phyloP scores from a whole-genome alignment of 148 eudicot species.

The Vaccinium macrocarpon region DNA sequence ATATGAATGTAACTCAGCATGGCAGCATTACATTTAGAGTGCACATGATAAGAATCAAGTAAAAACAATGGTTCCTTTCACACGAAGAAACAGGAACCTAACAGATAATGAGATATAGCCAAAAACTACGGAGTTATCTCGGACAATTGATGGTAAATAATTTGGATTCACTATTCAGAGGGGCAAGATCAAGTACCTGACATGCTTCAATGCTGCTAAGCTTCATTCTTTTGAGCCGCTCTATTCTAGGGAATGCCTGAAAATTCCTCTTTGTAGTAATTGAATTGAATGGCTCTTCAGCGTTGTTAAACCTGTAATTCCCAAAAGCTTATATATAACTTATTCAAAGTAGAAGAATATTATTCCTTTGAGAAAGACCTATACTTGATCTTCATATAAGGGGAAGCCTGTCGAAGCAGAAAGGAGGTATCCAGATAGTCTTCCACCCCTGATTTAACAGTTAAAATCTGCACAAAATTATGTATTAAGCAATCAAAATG shows the following conservation, averaged over 20 bases:
- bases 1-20: neutral
- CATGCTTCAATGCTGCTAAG: slow-evolving; percentile 30
- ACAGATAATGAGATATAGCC: neutral
- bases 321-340: neutral
- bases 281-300: slow-evolving; percentile 40
- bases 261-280: slow-evolving; percentile 51
- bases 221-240: slow-evolving; percentile 61
- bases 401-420: slow-evolving; percentile 90
- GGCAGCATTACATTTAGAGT: neutral
- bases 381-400: slow-evolving; percentile 82
- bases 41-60: neutral
- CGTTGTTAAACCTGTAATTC: slow-evolving; percentile 43
- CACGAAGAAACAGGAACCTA: neutral
- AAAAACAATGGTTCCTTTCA: neutral
- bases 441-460: slow-evolving; percentile 78
- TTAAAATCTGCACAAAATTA: slow-evolving; percentile 53
- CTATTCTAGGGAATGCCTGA: slow-evolving; percentile 39
- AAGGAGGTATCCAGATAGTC: slow-evolving; percentile 83
- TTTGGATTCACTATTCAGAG: neutral
- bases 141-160: neutral
- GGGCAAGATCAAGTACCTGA: slow-evolving; percentile 35
- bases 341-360: neutral
- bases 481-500: slow-evolving; percentile 6
- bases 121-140: neutral
- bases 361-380: neutral